Base-by-base conservation (phyloP, 441 rosid genomes). In the Codiaeum variegatum region DNA sequence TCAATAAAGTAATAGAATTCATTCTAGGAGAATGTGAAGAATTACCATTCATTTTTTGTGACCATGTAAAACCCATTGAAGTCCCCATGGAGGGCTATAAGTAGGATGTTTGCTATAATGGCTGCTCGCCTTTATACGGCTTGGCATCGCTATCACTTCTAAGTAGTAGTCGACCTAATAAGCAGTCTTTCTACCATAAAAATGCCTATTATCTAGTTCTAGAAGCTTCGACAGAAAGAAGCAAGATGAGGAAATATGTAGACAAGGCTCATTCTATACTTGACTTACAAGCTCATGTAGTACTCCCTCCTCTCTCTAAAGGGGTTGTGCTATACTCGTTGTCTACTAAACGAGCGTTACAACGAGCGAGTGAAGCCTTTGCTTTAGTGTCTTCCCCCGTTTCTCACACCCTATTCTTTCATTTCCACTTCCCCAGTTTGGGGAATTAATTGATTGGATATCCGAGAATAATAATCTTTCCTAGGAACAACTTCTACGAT, bases 341-440 rank as follows among this genome's bases (percentile, higher is more conserved):
- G 55, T 51, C 55, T 51, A 51, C 55, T 16, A 51, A 51, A 51
- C 55, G n/a, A 51, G n/a, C 2, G n/a, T 13, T 54, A 54, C 26
- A 54, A 28, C 23, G 59, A 54, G 59, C 26, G 9, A 54, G 26
- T 54, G 59, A 54, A 54, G 59, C 59, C 26, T 54, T 54, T 28
- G 21, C n/a, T 54, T 54, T n/a, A 54, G 59, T 54, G 59, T 24
- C 59, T 54, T 19, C 59, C 59, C 59, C 59, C 59, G 5, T 54
- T 54, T 54, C 26, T 6, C 59, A n/a, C 59, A 21, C 59, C 59
- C 59, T 19, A 54, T 54, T 54, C 26, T 3, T 54, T 54, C 59
- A 54, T 54, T 54, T 54, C 59, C 59, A 54, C 59, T 54, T 54
- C 51, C 51, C 6, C 51, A 16, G 51, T 46, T 46, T 46, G 51